Evolutionary conservation across 1,139 yeast species (phyloP), one percentile per base, ranked within the genome.

Genomic region (Magnusiomyces suaveolens): DNA sequence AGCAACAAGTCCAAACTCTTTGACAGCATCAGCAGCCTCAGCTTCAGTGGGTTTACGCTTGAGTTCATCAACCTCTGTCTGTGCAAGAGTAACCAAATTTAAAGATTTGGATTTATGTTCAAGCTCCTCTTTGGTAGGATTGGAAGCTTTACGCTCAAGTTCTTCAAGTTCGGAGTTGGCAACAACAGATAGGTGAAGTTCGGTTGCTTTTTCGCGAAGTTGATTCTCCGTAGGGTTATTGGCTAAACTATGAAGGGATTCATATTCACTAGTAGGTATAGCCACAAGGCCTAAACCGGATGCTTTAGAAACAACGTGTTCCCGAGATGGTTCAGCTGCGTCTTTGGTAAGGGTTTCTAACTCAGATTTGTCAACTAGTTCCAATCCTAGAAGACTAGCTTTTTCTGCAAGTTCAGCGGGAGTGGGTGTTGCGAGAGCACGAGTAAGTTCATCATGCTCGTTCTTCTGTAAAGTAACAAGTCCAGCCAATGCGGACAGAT

Each of bases 271-370:
- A 16, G 58, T 56, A 8, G 67, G 60, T 2, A 78, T 53, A 3
- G 74, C 68, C 2, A 71, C 71, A 66, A 74, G 68, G 1, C 80
- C 80, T 46, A 74, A 62, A 50, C 54, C 52, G 32, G 54, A 56
- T 0, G 66, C 66, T n/a, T 58, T 43, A 3, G 60, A 26, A n/a
- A 48, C 39, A 24, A 52, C 46, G n/a, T 48, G 52, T 32, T 55
- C 55, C 26, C 23, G 21, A 47, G 55, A 43, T 20, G 54, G 58
- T 2, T 44, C 26, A 32, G 55, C 52, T 12, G 58, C 58, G 36
- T 61, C 60, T 3, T 50, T 51, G 16, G 56, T 20, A 16, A 57
- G 29, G 23, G 38, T n/a, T 20, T 43, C 52, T 2, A 48, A 38
- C 14, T 48, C 43, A n/a, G 46, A 18, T 20, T 50, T 14, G 52